Evolutionary conservation across 2,329 filamentous ascomycete genomes (phyloP), one percentile per base, ranked within the genome.

Genomic region (Verticillium albo-atrum): DNA sequence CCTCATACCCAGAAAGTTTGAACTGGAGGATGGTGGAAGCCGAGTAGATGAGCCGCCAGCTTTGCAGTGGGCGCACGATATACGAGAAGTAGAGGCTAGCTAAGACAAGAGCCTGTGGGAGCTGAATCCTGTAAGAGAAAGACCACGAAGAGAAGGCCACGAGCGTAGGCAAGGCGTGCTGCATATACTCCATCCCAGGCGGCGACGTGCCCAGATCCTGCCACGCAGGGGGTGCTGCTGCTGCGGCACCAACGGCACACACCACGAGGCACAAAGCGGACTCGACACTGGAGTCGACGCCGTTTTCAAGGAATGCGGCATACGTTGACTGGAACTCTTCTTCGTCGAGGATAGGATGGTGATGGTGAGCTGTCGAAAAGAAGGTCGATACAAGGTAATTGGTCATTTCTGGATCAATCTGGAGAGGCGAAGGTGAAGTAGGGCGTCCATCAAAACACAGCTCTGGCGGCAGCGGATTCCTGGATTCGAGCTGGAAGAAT

Each of bases 21-120:
- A 70, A 68, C 32, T 72, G 71, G 7, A 72, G 63, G 7, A 68
- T 65, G 9, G 68, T 68, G 5, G 69, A 68, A 7, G 71, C 71
- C 14, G 68, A 66, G 53, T 71, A 63, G 27, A 72, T 71, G n/a
- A 72, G 59, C 25, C 66, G 61, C 71, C 71, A 73, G 55, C 70
- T 72, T 26, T 73, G 70, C 28, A 72, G 58, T 4, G 71, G 71
- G 10, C 68, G 65, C 2, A 68, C 68, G 30, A 72, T 68, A 50
- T 70, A 72, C 0, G 70, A 70, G 63, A 72, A 72, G 57, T 72
- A 73, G 3, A 72, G 59, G 32, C 71, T 71, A 1, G 68, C 71
- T 4, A 73, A 62, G 4, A 72, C 68, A 7, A 72, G 58, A 4
- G 69, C 66, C 55, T 73, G 69, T 1, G 68, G 61, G 2, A 71